Base-by-base conservation (phyloP, 257 asterid species). In the Cinchona pubescens region DNA sequence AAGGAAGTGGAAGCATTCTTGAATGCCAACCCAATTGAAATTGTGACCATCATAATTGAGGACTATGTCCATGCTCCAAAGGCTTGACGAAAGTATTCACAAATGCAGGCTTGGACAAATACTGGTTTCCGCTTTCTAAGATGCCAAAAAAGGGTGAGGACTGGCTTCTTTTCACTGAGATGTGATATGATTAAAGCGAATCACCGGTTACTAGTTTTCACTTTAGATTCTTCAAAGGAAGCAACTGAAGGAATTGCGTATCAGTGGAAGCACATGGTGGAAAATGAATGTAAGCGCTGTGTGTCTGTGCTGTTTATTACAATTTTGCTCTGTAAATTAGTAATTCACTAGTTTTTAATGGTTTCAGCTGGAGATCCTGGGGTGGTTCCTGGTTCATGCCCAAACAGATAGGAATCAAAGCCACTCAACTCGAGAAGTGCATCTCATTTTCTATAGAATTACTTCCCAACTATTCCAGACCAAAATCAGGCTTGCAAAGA, bases 191-290 rank as follows among this genome's bases (percentile, higher is more conserved):
- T 85, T 37, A 88, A 85, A 77, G 80, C 86, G 58, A 94, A 92
- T 79, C 62, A 92, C 56, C 90, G 98, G 63, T 75, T 92, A 69
- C 81, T 94, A 19, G 99, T 94, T 87, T 94, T 94, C 75, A 94
- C 99, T 66, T 94, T 98, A 71, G 99, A 94, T 87, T 85, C 97
- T 61, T 90, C 96, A 5, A 92, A 94, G 76, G 99, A 94, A 85
- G 87, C 92, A 27, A 65, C 77, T 51, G 99, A 94, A 89, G 99
- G 93, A 79, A 83, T 94, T 55, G 96, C 99, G 38, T 90, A 92
- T 78, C 98, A 94, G 78, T 94, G 99, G 99, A 92, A 78, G 80
- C 91, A 94, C 88, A 92, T 94, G 97, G 88, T 92, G 77, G 99
- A 94, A 84, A 94, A 92, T 67, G 96, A 90, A 78, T 23, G 99